Percentiles rank a stretch among this genome's conserved stretches.
phyloP scores from a whole-genome alignment of 2,329 filamentous ascomycete genomes.

The Geosmithia morbida region DNA sequence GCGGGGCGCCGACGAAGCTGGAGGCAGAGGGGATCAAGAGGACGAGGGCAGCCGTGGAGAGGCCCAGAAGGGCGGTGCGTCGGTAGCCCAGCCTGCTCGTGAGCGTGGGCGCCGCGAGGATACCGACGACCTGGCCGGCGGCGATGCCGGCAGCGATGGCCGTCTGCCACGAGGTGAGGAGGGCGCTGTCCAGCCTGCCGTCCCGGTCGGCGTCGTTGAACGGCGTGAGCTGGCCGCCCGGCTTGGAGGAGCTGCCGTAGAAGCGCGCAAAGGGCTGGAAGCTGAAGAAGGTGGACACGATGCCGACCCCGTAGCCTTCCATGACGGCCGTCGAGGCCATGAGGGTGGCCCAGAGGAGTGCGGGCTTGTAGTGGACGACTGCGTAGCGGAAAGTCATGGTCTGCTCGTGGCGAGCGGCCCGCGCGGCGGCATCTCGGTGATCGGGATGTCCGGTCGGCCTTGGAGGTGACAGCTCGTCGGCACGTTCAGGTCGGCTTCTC shows the following conservation, averaged over 20 bases:
- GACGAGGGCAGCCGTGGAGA: not conserved
- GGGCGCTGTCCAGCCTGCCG: not conserved
- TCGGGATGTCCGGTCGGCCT: not conserved
- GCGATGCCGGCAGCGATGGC: conserved; percentile 5
- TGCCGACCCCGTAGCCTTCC: conserved; percentile 15
- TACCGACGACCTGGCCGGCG: conserved; percentile 5
- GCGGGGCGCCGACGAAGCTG: not conserved
- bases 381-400: conserved; percentile 6
- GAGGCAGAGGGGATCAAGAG: not conserved
- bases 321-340: conserved; percentile 17
- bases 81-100: conserved; percentile 5
- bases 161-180: conserved; percentile 5
- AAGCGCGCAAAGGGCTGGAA: conserved; percentile 2
- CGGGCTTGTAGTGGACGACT: conserved; percentile 4
- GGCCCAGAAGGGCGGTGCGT: not conserved
- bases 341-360: conserved; percentile 6
- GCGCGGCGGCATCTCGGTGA: conserved; percentile 4
- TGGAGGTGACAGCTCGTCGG: not conserved
- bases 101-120: conserved; percentile 5
- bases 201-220: not conserved
- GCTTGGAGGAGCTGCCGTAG: conserved; percentile 2
- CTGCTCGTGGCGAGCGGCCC: conserved; percentile 5
- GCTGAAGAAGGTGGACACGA: conserved; percentile 9
- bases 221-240: not conserved
- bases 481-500: not conserved